phyloP scores from a whole-genome alignment of 2,329 filamentous ascomycete genomes.

The Xylaria hypoxylon region DNA sequence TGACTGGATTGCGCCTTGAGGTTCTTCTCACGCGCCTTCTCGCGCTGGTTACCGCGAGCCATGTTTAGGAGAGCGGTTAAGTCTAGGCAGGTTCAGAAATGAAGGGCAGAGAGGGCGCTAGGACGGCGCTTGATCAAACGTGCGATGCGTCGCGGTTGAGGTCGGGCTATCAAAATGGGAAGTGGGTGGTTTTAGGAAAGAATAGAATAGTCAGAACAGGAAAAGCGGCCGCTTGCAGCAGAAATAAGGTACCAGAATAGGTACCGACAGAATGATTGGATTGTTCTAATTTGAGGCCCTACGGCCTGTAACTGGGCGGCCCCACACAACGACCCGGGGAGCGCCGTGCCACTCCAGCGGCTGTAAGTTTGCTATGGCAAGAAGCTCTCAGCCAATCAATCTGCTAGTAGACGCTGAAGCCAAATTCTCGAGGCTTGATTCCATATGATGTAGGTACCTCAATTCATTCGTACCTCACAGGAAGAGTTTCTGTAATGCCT shows the following conservation, averaged over 20 bases:
- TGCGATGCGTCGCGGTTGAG: constrained; percentile 39
- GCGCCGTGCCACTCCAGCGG: constrained; percentile 32
- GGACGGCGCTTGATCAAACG: constrained; percentile 49
- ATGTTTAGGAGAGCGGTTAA: constrained; percentile 60
- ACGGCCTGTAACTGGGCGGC: constrained; percentile 17
- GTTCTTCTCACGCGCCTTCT: constrained; percentile 90
- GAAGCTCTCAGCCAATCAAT: constrained; percentile 37
- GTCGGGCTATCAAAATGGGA: constrained; percentile 16
- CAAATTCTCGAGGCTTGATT: constrained; percentile 16
- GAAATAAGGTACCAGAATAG: constrained; percentile 24
- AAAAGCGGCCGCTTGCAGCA: constrained; percentile 32
- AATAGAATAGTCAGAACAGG: constrained; percentile 31
- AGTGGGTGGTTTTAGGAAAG: constrained; percentile 27
- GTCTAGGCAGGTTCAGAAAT: constrained; percentile 11
- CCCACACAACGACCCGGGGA: constrained; percentile 21
- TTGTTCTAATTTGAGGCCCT: constrained; percentile 7
- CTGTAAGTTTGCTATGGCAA: constrained; percentile 15
- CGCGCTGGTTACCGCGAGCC: constrained; percentile 96
- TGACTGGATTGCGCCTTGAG: constrained; percentile 74
- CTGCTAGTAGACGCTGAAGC: constrained; percentile 24
- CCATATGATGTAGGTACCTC: too few relatives aligned
- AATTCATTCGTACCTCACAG: too few relatives aligned
- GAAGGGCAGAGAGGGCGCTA: constrained; percentile 32
- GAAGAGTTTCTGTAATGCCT: neutral
- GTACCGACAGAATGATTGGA: neutral